Base-by-base conservation (phyloP, 768 basidiomycete genomes). In the Lentinus tigrinus region DNA sequence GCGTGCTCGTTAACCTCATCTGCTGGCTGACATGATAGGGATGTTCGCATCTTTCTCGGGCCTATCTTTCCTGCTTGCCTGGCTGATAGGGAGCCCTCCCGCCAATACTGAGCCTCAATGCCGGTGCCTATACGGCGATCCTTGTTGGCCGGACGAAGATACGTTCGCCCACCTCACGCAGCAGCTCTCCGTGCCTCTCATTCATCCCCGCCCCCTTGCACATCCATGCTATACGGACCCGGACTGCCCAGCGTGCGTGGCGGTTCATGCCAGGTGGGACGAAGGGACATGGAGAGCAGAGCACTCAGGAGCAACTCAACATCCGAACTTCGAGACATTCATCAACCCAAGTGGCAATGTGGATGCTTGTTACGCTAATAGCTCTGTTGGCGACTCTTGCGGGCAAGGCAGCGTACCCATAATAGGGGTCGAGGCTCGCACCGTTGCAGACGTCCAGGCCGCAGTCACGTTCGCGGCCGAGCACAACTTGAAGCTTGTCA, bases 311-410 rank as follows among this genome's bases (percentile, higher is more conserved):
- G 69, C 76, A 1, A 70, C 76, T 70, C 71, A 80, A 51, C 9
- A 42, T 4, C 44, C 66, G 3, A 74, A 75, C 37, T 73, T 58
- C 34, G 75, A 72, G 63, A 71, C 64, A 38, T 75, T 63, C 57
- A 64, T 66, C 2, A 75, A 70, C 11, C 60, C 44, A 14, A 80
- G 79, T 61, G 80, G 76, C 24, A 81, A 77, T 47, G 77, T 82
- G 50, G 75, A 75, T 54, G 75, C 72, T 0, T 86, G 83, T 74
- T 83, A 80, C 26, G 57, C 83, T 39, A 77, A 83, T 51, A 76
- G 75, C 0, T 68, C 70, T 0, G 60, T 77, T 2, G 75, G 75
- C 1, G 40, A 68, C 16, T 70, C 76, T 3, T 82, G 79, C 50
- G 64, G 67, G 1, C 79, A 78, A 60, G 80, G 79, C 10, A 75